A percentile compares a stretch with the other conserved stretches of the same genome.
Evolutionary conservation across 2,329 filamentous ascomycete species (phyloP).

Genomic region (Beauveria varroae): DNA sequence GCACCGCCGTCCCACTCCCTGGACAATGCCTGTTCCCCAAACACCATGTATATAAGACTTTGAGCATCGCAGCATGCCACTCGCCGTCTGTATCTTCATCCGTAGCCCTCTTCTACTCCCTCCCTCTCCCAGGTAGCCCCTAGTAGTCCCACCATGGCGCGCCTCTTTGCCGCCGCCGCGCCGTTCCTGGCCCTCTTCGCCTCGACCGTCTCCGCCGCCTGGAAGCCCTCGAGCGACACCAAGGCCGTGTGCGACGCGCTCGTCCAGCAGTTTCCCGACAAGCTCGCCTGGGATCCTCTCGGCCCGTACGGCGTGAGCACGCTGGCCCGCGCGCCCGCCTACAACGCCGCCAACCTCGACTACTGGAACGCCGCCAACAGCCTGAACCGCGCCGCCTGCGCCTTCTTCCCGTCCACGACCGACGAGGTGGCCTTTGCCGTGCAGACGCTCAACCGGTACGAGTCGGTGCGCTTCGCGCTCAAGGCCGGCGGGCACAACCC

Average conservation of each 20-base stretch:
- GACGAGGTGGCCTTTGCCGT: slow-evolving; percentile 27
- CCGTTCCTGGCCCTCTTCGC: neutral
- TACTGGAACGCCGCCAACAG: slow-evolving; percentile 16
- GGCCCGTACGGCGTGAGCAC: slow-evolving; percentile 6
- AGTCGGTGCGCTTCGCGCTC: slow-evolving; percentile 27
- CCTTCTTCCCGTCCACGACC: slow-evolving; percentile 25
- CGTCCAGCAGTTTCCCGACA: slow-evolving; percentile 9
- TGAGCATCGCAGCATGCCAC: too few relatives aligned
- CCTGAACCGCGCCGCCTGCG: slow-evolving; percentile 24
- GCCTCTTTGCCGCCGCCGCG: neutral
- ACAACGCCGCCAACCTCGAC: slow-evolving; percentile 12
- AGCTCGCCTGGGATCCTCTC: slow-evolving; percentile 15
- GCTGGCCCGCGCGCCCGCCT: neutral
- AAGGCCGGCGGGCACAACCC: slow-evolving; percentile 33
- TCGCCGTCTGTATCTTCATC: too few relatives aligned
- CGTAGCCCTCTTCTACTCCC: neutral
- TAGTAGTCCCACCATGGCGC: neutral
- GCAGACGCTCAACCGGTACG: slow-evolving; percentile 22
- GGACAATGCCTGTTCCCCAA: neutral
- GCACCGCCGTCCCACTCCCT: neutral
- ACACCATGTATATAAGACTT: neutral
- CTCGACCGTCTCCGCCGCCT: neutral
- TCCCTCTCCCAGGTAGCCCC: neutral
- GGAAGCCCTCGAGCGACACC: slow-evolving; percentile 3
- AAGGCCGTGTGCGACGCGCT: slow-evolving; percentile 13